Percentiles rank a stretch among this genome's conserved stretches.
Evolutionary conservation across 2,329 filamentous ascomycete genomes (phyloP).

Genomic region (Colletotrichum horii): DNA sequence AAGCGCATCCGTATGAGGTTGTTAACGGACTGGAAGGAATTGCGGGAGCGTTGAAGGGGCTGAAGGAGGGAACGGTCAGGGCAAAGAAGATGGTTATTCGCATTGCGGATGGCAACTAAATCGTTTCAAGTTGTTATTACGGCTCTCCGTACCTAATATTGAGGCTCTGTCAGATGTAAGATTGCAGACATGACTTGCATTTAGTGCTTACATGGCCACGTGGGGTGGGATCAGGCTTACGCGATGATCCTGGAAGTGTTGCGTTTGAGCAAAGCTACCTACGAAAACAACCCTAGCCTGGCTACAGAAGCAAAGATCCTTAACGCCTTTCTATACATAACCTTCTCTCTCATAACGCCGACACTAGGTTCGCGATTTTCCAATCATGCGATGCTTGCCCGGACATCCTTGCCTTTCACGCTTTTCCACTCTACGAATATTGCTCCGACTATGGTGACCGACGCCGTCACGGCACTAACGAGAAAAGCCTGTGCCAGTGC

Average conservation of each 20-base stretch:
- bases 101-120: constrained; percentile 15
- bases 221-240: neutral
- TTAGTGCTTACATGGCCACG: neutral
- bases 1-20: constrained; percentile 22
- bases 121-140: neutral
- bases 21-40: constrained; percentile 15
- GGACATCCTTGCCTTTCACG: constrained; percentile 58
- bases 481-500: constrained; percentile 48
- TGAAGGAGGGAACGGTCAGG: constrained; percentile 18
- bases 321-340: neutral
- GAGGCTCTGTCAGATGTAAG: neutral
- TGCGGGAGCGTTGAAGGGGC: constrained; percentile 12
- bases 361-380: too few species aligned
- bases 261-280: neutral
- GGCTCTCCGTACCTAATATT: neutral
- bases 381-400: constrained; percentile 8
- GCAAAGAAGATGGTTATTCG: constrained; percentile 25
- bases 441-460: constrained; percentile 46
- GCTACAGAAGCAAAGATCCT: neutral
- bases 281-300: neutral
- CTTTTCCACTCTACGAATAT: constrained; percentile 58
- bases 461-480: constrained; percentile 48
- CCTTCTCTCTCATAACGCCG: neutral
- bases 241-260: neutral
- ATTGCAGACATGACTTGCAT: neutral